Evolutionary conservation across 768 basidiomycete species (phyloP).

Genomic region (Dioszegia aurantiaca): DNA sequence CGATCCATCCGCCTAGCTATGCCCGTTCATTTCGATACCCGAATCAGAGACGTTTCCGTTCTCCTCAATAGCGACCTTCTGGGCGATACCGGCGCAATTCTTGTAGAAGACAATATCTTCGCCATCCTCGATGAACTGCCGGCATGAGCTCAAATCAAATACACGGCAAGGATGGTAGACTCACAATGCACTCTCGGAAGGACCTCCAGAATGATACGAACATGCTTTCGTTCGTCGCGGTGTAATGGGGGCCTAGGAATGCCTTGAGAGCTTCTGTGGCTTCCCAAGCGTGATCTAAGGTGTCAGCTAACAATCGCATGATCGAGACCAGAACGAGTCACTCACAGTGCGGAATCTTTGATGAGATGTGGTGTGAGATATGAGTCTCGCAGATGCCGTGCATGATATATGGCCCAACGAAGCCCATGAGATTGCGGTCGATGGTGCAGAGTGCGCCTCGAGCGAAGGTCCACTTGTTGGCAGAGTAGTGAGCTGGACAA

Average conservation of each 20-base stretch:
- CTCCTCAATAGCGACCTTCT: constrained; percentile 67
- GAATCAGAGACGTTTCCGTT: constrained; percentile 61
- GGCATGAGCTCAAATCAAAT: constrained; percentile 2
- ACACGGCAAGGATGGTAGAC: constrained; percentile 17
- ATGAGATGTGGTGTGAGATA: constrained; percentile 83
- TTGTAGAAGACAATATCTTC: constrained; percentile 63
- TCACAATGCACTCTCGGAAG: constrained; percentile 74
- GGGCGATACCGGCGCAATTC: constrained; percentile 75
- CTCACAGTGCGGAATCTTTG: constrained; percentile 96
- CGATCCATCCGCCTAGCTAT: too few relatives aligned
- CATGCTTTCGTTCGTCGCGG: constrained; percentile 52
- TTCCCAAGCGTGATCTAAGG: constrained; percentile 69
- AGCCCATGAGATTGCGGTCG: constrained; percentile 77
- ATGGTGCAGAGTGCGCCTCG: constrained; percentile 90
- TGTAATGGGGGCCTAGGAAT: constrained; percentile 61
- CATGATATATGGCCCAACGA: constrained; percentile 78
- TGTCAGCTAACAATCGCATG: constrained; percentile 6
- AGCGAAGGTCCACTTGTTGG: constrained; percentile 82
- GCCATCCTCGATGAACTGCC: constrained; percentile 83
- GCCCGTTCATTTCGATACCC: constrained; percentile 60
- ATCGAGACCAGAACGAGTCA: not conserved
- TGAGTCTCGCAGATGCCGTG: constrained; percentile 94
- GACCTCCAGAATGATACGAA: constrained; percentile 66
- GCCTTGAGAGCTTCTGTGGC: constrained; percentile 79
- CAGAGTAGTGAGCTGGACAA: constrained; percentile 73